Percentiles rank a stretch among this genome's conserved stretches.
These are phyloP conservation scores for Striga asiatica DNA, from an alignment of 257 asterid species.

Conservation along the genomic window DNA sequence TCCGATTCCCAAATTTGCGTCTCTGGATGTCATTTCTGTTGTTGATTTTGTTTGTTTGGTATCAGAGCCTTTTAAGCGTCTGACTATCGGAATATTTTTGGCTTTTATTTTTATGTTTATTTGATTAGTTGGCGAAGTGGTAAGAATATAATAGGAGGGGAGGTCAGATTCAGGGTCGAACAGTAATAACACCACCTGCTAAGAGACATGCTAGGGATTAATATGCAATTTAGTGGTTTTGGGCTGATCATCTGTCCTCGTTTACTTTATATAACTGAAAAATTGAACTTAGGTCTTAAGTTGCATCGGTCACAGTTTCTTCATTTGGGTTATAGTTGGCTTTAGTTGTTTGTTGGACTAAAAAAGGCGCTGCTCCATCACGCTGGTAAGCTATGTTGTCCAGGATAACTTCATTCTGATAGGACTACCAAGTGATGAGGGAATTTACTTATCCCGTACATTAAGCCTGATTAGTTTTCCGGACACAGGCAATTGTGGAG, in stretches of 20 bases:
- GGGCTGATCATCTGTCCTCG: not conserved
- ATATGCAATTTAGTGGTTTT: not conserved
- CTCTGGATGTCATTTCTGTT: not conserved
- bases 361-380: no score
- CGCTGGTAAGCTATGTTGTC: no score
- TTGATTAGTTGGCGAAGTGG: no score
- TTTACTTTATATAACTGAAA: not conserved
- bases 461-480: not conserved
- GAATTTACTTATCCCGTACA: not conserved
- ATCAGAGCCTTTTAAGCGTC: no score
- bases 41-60: no score
- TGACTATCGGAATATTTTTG: no score
- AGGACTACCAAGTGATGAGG: not conserved
- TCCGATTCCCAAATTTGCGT: not conserved
- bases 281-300: not conserved
- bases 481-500: not conserved
- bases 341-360: not conserved
- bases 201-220: not conserved
- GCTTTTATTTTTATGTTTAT: no score
- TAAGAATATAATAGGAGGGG: no score
- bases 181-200: not conserved
- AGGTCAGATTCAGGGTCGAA: no score
- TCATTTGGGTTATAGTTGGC: not conserved
- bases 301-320: not conserved
- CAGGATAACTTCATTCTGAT: no score